These are phyloP conservation scores for Pseudocercospora crystallina DNA, from an alignment of 2,329 filamentous ascomycete genomes.

Conservation along the genomic window DNA sequence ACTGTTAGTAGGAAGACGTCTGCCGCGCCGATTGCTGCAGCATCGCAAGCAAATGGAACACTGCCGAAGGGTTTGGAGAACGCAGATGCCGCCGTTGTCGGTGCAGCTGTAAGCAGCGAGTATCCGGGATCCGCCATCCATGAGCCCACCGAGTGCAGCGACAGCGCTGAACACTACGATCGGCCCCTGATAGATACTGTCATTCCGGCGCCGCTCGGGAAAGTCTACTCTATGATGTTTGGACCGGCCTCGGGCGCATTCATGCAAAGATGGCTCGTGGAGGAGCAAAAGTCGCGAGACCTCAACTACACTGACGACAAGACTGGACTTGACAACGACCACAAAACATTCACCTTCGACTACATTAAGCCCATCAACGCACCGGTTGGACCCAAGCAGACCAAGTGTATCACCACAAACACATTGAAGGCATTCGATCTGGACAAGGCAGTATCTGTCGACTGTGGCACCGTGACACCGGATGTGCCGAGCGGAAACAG, in stretches of 20 bases:
- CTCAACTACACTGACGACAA: constrained; percentile 80
- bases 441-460: constrained; percentile 82
- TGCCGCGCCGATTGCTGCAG: constrained; percentile 43
- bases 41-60: constrained; percentile 40
- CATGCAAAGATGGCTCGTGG: constrained; percentile 81
- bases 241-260: constrained; percentile 76
- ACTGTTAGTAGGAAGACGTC: constrained; percentile 71
- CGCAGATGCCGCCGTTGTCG: constrained; percentile 41
- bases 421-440: constrained; percentile 80
- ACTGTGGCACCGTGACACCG: constrained; percentile 80
- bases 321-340: constrained; percentile 69
- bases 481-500: constrained; percentile 94
- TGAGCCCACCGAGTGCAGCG: constrained; percentile 79
- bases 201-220: constrained; percentile 83
- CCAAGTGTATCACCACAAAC: constrained; percentile 88
- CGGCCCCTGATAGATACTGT: constrained; percentile 81
- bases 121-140: constrained; percentile 86
- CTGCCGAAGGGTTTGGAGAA: constrained; percentile 30
- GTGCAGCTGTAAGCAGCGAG: constrained; percentile 54
- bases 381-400: constrained; percentile 87
- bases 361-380: constrained; percentile 90
- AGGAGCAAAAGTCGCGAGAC: constrained; percentile 88
- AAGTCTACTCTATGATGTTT: constrained; percentile 86
- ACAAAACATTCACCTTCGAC: constrained; percentile 70
- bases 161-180: constrained; percentile 77